These are phyloP conservation scores for Fraxinus floribunda DNA, from an alignment of 305 asterid genomes.

Conservation along the genomic window DNA sequence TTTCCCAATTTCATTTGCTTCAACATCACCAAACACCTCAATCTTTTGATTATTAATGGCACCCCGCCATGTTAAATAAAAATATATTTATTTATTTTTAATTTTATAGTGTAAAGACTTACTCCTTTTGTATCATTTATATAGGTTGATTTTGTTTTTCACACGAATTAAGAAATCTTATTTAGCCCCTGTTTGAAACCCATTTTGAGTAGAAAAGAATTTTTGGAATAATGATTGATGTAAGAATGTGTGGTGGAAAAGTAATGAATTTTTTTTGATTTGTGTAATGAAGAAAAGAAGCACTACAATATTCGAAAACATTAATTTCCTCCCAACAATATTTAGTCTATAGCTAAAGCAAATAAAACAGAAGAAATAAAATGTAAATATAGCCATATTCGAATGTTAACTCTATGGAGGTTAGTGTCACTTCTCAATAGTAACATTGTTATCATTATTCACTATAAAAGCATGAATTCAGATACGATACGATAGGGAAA, in stretches of 20 bases:
- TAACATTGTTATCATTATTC: not conserved
- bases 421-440: not conserved
- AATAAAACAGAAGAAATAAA: not conserved
- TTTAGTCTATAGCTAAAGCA: slow-evolving; percentile 1
- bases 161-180: too few species aligned
- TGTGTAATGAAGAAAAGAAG: too few species aligned
- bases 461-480: not conserved
- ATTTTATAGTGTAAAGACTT: not conserved
- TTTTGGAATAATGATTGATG: too few species aligned
- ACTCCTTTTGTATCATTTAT: too few species aligned
- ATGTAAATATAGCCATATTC: slow-evolving; percentile 5
- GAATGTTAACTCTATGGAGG: not conserved
- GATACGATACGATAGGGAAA: not conserved
- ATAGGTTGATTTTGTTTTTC: too few species aligned
- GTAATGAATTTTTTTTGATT: too few species aligned
- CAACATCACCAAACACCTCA: not conserved
- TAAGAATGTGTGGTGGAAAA: too few species aligned
- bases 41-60: not conserved
- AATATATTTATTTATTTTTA: too few species aligned
- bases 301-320: slow-evolving; percentile 4
- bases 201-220: too few species aligned
- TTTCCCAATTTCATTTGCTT: not conserved
- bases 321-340: not conserved
- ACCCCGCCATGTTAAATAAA: not conserved
- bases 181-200: too few species aligned